Evolutionary conservation across 257 asterid species (phyloP), one percentile per base, ranked within the genome.

Genomic region (Hygrophila difformis): DNA sequence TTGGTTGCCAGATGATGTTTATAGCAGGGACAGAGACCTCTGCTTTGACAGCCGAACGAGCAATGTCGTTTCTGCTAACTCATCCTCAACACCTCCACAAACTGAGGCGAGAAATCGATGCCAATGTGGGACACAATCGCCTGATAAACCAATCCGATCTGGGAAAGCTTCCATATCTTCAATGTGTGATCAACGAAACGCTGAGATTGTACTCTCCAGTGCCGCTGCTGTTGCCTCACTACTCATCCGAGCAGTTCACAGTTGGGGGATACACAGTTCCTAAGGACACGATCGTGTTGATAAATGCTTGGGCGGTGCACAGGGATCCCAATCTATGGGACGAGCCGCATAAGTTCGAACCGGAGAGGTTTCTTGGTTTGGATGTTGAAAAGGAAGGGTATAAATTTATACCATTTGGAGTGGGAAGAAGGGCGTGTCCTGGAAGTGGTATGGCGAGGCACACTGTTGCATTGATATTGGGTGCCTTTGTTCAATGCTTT

Each of bases 391-490:
- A 34, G 23, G 72, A 68, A 42, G 73, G 68, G 2, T 43, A 37
- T 16, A 63, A 57, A 20, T 76, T 73, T 18, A 33, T 79, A 26
- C 80, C 91, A 0, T 79, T 79, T 28, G 85, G 82, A 20, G 34
- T 56, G 36, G 91, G 91, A 20, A 67, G 91, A 34, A 61, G 91
- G 59, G 76, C 80, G 0, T 79, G 82, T 31, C 75, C 91, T 2
- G 91, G 82, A 16, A 51, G 55, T 5, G 57, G 22, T 2, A 51
- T 79, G 78, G 85, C 68, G 0, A 10, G 70, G 40, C 51, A 78
- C 21, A 57, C 55, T 11, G 69, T 68, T 13, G 54, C 72, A 0
- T 42, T 79, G 64, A 80, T 65, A 0, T 21, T 79, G 55, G 91
- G 77, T 12, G 62, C 66, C 7, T 53, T 73, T 17, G 48, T 79